Evolutionary conservation across 176 grass and related monocot species (phyloP).

Genomic region (Bromus sterilis): DNA sequence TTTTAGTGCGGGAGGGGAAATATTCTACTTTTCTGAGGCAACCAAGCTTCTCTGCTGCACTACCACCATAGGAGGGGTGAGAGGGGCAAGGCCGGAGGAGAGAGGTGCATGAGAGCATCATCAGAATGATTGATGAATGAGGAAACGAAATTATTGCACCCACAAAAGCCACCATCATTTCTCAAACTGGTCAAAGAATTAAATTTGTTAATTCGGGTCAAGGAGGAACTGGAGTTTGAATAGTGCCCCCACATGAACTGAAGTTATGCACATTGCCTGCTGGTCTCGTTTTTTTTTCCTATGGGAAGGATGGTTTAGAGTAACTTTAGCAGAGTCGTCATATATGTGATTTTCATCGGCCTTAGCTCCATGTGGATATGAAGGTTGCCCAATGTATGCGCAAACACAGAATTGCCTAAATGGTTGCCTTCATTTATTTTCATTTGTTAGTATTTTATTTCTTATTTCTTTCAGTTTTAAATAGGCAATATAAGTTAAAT

Average conservation of each 20-base stretch:
- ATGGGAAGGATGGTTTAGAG: no score
- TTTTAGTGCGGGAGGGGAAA: neutral
- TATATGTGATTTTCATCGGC: no score
- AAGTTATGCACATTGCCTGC: neutral
- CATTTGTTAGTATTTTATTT: no score
- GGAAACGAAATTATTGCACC: slow-evolving; percentile 28
- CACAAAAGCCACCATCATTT: slow-evolving; percentile 38
- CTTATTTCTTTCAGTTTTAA: no score
- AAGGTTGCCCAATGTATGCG: no score
- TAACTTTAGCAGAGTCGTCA: no score
- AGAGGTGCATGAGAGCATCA: neutral
- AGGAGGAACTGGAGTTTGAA: neutral
- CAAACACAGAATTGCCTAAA: no score
- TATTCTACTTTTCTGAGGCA: slow-evolving; percentile 37
- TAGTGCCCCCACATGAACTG: neutral
- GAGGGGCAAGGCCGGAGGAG: neutral
- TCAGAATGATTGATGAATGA: slow-evolving; percentile 51
- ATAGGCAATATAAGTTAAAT: no score
- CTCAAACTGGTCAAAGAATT: slow-evolving; percentile 20
- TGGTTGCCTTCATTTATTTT: no score
- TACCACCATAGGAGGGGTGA: neutral
- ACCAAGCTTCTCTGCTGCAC: neutral
- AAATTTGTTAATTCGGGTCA: neutral
- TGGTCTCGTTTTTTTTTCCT: neutral
- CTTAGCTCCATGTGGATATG: no score